Percentiles rank a stretch among this genome's conserved stretches.
These are phyloP conservation scores for Phialophora verrucosa DNA, from an alignment of 2,329 filamentous ascomycete genomes.

Conservation along the genomic window DNA sequence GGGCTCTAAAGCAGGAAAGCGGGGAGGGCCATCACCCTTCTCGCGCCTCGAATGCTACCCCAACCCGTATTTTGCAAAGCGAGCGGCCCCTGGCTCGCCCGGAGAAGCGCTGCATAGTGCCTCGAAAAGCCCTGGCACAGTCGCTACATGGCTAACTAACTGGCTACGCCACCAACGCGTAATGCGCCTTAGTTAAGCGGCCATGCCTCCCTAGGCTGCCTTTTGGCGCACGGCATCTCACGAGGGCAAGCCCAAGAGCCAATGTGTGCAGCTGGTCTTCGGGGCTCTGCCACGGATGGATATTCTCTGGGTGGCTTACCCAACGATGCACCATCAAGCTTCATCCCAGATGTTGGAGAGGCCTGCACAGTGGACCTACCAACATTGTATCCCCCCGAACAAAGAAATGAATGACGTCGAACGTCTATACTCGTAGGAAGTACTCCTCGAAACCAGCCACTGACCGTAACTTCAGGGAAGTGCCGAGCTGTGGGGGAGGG, in stretches of 20 bases:
- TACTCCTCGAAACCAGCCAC: not conserved
- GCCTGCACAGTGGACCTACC: slow-evolving; percentile 1
- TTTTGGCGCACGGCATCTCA: not conserved
- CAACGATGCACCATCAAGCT: not conserved
- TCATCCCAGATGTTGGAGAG: not conserved
- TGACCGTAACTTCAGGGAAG: slow-evolving; percentile 10
- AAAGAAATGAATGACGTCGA: slow-evolving; percentile 8
- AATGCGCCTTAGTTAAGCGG: slow-evolving; percentile 4
- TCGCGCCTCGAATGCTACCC: slow-evolving; percentile 2
- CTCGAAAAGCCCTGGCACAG: not conserved
- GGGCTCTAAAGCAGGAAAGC: slow-evolving; percentile 1
- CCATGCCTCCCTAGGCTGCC: not conserved
- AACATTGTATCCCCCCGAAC: not conserved
- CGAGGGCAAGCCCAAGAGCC: not conserved
- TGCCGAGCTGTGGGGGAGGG: slow-evolving; percentile 21
- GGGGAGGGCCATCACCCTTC: not conserved
- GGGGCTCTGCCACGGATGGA: not conserved
- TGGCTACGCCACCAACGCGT: not conserved
- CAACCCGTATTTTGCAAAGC: not conserved
- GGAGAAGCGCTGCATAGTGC: not conserved
- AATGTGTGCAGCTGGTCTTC: not conserved
- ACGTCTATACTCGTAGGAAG: too few relatives aligned
- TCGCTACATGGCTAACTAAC: not conserved
- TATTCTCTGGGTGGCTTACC: not conserved
- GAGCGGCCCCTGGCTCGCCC: not conserved